Evolutionary conservation across 108 stramenopile genomes (phyloP), one percentile per base, ranked within the genome.

Genomic region (Chaetoceros tenuissimus): DNA sequence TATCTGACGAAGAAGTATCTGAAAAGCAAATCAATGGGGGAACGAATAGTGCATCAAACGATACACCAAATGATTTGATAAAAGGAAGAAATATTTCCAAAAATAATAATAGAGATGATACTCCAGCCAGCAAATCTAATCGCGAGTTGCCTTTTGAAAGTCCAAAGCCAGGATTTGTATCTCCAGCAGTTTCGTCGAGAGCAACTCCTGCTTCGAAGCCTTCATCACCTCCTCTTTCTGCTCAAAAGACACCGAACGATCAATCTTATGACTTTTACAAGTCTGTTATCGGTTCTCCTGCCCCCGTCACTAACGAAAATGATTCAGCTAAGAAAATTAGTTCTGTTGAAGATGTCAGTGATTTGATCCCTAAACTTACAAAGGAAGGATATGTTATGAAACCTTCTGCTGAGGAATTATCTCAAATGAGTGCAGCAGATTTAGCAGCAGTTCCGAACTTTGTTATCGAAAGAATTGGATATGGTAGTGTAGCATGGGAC

Each of bases 401-500:
- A 40, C 96, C 96, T 31, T 57, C 85, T 1, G 63, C 90, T 22
- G 63, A 61, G 20, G 73, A 63, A 18, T 65, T 97, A 23, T 46
- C 62, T 50, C 43, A 48, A 8, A 81, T 87, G 75, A 76, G 74
- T 24, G 87, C 85, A 53, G 96, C 84, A 44, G 92, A 97, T 56
- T 84, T 97, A 26, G 92, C 94, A 24, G 77, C 94, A 45, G 87
- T 97, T 20, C 40, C 67, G 3, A 67, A 73, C 40, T 97, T 97
- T 62, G 71, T 70, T 26, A 74, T 97, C 0, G 61, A 69, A 27
- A 62, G 93, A 54, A 54, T 70, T 27, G 80, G 83, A 29, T 74
- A 80, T 48, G 96, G 93, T 28, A 82, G 72, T 52, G 80, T 97
- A 44, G 87, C 87, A 59, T 97, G 96, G 96, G 77, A 87, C 56